A percentile compares a stretch with the other conserved stretches of the same genome.
Evolutionary conservation across 192 early-diverging fungal species (phyloP).

Genomic region (Neocallimastix lanati): DNA sequence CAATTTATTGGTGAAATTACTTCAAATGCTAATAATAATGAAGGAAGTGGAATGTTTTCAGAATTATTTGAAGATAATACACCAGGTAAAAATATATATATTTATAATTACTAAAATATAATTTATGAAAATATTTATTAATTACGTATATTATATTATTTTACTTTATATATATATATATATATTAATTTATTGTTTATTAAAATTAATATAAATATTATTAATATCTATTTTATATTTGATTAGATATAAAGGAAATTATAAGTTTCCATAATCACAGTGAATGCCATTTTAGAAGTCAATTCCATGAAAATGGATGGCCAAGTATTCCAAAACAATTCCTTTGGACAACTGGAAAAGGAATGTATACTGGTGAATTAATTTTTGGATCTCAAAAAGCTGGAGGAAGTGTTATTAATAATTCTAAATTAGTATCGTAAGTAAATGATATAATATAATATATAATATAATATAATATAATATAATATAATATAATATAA

Average conservation of each 20-base stretch:
- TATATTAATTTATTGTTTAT: neutral
- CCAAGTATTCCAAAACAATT: constrained; percentile 55
- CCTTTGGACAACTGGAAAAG: constrained; percentile 79
- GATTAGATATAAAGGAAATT: constrained; percentile 34
- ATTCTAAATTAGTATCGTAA: constrained; percentile 66
- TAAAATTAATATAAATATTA: neutral
- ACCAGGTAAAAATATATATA: constrained; percentile 23
- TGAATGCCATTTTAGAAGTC: constrained; percentile 50
- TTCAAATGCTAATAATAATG: constrained; percentile 18
- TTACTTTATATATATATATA: neutral
- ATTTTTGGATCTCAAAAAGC: constrained; percentile 50
- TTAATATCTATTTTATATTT: neutral
- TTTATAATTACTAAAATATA: neutral
- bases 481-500: no score
- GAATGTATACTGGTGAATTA: constrained; percentile 71
- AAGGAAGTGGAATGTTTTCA: constrained; percentile 52
- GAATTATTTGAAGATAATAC: constrained; percentile 47
- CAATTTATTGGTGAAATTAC: constrained; percentile 58
- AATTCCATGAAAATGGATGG: constrained; percentile 36
- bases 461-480: no score
- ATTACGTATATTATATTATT: neutral
- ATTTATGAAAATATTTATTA: no score
- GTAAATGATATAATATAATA: neutral
- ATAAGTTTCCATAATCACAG: constrained; percentile 24
- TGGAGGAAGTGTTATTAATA: constrained; percentile 64